phyloP scores from a whole-genome alignment of 352 stramenopile genomes.

The Phytophthora cajani region DNA sequence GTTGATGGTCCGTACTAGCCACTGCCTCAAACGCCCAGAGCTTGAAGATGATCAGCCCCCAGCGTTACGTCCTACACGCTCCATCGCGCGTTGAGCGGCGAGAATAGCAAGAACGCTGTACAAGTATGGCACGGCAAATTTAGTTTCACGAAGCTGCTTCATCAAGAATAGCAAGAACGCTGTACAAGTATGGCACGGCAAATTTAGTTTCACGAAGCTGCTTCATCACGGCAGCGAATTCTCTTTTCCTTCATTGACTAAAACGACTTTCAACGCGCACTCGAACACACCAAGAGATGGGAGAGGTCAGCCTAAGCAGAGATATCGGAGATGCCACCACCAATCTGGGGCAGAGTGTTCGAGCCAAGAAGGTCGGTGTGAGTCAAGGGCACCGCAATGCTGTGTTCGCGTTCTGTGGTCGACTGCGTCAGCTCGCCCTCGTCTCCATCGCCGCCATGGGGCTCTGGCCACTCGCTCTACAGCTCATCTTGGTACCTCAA shows the following conservation, averaged over 20 bases:
- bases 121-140: background rate
- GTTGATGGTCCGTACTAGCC: background rate
- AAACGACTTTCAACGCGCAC: background rate
- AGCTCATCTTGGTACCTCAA: conserved; percentile 35
- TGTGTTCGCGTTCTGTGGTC: conserved; percentile 21
- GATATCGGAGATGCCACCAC: background rate
- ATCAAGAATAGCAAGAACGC: background rate
- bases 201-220: background rate
- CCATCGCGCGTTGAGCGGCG: background rate
- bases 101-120: background rate
- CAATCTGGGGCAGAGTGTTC: background rate
- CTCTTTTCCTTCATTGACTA: background rate
- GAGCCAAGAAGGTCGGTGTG: conserved; percentile 7
- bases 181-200: background rate
- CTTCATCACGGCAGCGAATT: background rate
- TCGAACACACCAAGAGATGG: conserved; percentile 1
- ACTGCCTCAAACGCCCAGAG: background rate
- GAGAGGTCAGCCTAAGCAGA: conserved; percentile 5
- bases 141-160: background rate
- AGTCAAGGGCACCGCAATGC: background rate
- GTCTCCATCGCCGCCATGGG: conserved; percentile 44
- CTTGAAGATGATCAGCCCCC: background rate
- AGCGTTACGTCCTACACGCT: background rate
- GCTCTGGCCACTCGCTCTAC: conserved; percentile 42
- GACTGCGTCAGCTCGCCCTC: conserved; percentile 35